phyloP scores from a whole-genome alignment of 176 grass and related monocot species.

The Echinochloa phyllopogon region DNA sequence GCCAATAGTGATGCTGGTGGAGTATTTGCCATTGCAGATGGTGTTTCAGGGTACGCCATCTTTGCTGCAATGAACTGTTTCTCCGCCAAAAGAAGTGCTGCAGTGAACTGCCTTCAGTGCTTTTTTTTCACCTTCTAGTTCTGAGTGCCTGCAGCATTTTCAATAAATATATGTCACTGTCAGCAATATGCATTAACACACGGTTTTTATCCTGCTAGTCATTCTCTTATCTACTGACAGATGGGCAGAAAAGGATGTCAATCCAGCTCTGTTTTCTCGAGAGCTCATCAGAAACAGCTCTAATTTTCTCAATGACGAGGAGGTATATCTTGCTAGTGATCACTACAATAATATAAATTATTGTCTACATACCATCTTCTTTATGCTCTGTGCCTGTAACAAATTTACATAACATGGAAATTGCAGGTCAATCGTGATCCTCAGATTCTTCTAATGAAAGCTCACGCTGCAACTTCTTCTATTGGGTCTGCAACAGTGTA shows the following conservation, averaged over 20 bases:
- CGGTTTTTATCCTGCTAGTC: conserved; percentile 79
- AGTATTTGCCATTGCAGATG: conserved; percentile 91
- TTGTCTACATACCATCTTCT: not conserved
- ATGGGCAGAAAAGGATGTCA: conserved; percentile 89
- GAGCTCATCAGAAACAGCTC: conserved; percentile 86
- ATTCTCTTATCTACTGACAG: conserved; percentile 84
- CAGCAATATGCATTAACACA: conserved; percentile 54
- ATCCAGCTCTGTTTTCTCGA: conserved; percentile 90
- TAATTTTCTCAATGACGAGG: conserved; percentile 68
- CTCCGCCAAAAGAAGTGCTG: not conserved
- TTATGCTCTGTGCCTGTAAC: not conserved
- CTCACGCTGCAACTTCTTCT: conserved; percentile 84
- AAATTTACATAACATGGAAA: conserved; percentile 30
- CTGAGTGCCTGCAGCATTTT: conserved; percentile 22
- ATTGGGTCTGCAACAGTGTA: conserved; percentile 90
- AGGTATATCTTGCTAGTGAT: conserved; percentile 47
- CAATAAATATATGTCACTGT: conserved; percentile 14
- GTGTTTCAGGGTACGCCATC: conserved; percentile 81
- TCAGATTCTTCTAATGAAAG: conserved; percentile 86
- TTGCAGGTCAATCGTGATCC: conserved; percentile 74
- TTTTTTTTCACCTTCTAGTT: not conserved
- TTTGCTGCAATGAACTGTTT: not conserved
- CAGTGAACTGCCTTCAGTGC: not conserved
- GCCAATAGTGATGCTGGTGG: conserved; percentile 49
- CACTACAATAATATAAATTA: not conserved